phyloP scores from a whole-genome alignment of 192 early-diverging fungal genomes.

The Umbelopsis vinacea region DNA sequence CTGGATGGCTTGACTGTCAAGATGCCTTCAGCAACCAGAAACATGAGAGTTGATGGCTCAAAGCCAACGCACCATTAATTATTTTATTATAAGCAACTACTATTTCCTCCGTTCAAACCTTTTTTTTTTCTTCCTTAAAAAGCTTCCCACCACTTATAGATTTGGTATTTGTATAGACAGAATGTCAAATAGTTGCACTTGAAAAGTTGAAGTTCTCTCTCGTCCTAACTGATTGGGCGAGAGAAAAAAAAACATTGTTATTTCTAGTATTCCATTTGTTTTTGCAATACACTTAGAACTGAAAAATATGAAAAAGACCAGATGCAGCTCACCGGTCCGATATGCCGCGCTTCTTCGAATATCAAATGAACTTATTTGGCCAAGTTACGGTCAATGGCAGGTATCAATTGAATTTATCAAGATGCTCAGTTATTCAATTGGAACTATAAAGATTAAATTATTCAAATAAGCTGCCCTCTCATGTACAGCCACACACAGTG shows the following conservation, averaged over 20 bases:
- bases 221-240: background rate
- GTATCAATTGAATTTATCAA: too few species aligned
- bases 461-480: too few species aligned
- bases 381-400: too few species aligned
- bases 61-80: slow-evolving; percentile 42
- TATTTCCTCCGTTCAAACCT: background rate
- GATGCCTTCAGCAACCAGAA: slow-evolving; percentile 91
- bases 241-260: background rate
- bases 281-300: too few species aligned
- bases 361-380: too few species aligned
- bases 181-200: background rate
- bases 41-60: slow-evolving; percentile 78
- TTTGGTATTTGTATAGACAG: slow-evolving; percentile 16
- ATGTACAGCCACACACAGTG: too few species aligned
- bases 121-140: background rate
- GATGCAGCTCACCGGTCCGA: too few species aligned
- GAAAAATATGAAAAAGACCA: too few species aligned
- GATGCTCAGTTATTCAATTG: too few species aligned
- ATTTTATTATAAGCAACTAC: background rate
- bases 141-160: slow-evolving; percentile 5
- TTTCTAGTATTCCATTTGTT: too few species aligned
- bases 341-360: too few species aligned
- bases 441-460: too few species aligned
- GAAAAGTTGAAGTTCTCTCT: background rate
- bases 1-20: slow-evolving; percentile 87